phyloP scores from a whole-genome alignment of 2,329 filamentous ascomycete genomes.

The Trichoderma endophyticum region DNA sequence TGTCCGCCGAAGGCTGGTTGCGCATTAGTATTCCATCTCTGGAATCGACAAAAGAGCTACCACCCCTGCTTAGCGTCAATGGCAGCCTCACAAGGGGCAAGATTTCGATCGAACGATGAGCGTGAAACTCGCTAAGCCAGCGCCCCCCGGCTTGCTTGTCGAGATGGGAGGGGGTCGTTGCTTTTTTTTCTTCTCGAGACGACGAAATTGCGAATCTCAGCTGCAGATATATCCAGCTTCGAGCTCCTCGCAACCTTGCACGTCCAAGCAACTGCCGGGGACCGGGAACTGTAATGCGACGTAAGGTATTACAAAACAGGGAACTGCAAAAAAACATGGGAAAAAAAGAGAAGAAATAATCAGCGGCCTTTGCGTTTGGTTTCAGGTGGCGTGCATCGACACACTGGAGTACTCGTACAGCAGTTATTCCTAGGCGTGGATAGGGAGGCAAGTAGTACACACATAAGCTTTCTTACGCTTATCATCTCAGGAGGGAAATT shows the following conservation, averaged over 20 bases:
- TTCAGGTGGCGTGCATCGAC: conserved; percentile 14
- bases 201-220: conserved; percentile 6
- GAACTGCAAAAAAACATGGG: background rate
- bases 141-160: background rate
- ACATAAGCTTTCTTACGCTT: background rate
- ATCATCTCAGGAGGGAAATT: conserved; percentile 5
- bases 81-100: conserved; percentile 16
- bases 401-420: background rate
- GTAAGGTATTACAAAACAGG: conserved; percentile 1
- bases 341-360: background rate
- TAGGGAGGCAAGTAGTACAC: background rate
- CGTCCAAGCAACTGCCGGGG: background rate
- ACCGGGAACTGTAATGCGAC: conserved; percentile 1
- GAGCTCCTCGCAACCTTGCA: background rate
- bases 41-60: conserved; percentile 1
- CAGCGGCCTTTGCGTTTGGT: background rate
- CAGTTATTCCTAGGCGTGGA: background rate
- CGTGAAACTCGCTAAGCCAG: conserved; percentile 17
- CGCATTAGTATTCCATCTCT: conserved; percentile 1
- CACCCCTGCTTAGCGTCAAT: conserved; percentile 16
- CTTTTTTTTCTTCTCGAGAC: background rate
- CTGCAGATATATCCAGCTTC: background rate
- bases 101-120: conserved; percentile 19
- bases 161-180: background rate
- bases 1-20: conserved; percentile 15